A percentile compares a stretch with the other conserved stretches of the same genome.
Conservation (phyloP, 2,329 filamentous ascomycete genomes). For the Nigrospora osmanthi region DNA sequence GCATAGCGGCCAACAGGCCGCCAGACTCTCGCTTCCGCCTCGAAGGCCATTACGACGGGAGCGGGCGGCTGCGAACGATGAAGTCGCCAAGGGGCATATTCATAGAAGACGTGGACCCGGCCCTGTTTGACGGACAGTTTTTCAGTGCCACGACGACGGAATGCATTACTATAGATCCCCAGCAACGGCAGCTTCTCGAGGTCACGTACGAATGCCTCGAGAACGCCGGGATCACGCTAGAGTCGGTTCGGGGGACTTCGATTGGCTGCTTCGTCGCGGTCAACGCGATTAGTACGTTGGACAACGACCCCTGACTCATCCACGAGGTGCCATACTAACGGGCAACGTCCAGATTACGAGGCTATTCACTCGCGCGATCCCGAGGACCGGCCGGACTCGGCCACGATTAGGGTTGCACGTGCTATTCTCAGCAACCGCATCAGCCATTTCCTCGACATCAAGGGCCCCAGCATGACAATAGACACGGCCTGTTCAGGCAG, state of each 20-base stretch:
- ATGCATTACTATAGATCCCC: constrained; percentile 12
- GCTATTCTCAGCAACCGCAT: constrained; percentile 21
- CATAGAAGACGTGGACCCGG: constrained; percentile 23
- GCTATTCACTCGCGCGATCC: too few relatives aligned
- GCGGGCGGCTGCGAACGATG: too few relatives aligned
- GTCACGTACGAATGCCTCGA: constrained; percentile 19
- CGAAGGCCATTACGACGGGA: too few relatives aligned
- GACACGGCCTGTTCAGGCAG: constrained; percentile 21
- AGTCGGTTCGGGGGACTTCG: constrained; percentile 5
- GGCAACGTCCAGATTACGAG: too few relatives aligned
- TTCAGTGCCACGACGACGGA: constrained; percentile 11
- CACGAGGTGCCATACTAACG: too few relatives aligned
- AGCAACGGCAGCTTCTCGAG: constrained; percentile 19
- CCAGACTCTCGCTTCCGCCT: too few relatives aligned
- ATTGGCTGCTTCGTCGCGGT: constrained; percentile 6
- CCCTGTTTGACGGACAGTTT: constrained; percentile 26
- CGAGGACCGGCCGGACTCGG: constrained; percentile 10
- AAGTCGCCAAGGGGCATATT: constrained; percentile 29
- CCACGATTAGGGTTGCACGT: constrained; percentile 11
- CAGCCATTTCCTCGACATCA: constrained; percentile 24
- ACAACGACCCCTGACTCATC: too few relatives aligned
- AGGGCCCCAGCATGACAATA: constrained; percentile 19
- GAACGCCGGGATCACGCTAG: constrained; percentile 14
- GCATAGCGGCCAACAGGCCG: too few relatives aligned
- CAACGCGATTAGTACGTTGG: too few relatives aligned